Evolutionary conservation across 305 asterid genomes (phyloP), one percentile per base, ranked within the genome.

Genomic region (Plantago coronopus): DNA sequence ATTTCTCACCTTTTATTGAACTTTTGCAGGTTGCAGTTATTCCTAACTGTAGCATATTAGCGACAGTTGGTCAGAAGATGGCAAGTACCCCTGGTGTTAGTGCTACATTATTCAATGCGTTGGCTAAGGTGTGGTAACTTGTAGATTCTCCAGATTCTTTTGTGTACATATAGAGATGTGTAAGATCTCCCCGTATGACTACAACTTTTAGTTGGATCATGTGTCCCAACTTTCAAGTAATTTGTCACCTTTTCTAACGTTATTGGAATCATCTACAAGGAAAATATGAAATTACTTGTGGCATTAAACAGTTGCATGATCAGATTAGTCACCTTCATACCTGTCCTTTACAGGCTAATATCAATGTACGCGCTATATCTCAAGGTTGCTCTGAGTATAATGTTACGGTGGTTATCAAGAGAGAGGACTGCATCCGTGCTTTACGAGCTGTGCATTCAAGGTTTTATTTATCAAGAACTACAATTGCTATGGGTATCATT

Each of bases 81-180:
- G 99, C 99, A 22, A 93, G 97, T 61, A 89, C 97, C 50, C 97
- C 97, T 60, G 99, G 99, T 73, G 99, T 93, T 76, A 87, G 97
- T 77, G 97, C 99, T 58, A 89, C 95, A 60, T 87, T 93, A 50
- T 93, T 93, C 81, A 83, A 82, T 79, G 99, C 99, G 57, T 89
- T 93, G 54, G 99, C 99, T 34, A 93, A 89, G 97, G 99, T 93
- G 63, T 34, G 75, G 27, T 69, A 67, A 61, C 54, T 57, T 61
- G 47, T 45, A 19, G 10, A 20, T 34, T 62, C 50, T 65, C 54
- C 19, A 3, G 34, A 48, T 18, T 18, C 7, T 38, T 44, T 19
- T 45, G 20, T 69, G 57, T 53, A 21, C 43, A 27, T 48, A 20
- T 21, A 50, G 10, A n/a, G n/a, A n/a, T 5, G 27, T 21, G 12